Conservation (phyloP, 768 basidiomycete genomes). For the Xerocomus spinulosus region DNA sequence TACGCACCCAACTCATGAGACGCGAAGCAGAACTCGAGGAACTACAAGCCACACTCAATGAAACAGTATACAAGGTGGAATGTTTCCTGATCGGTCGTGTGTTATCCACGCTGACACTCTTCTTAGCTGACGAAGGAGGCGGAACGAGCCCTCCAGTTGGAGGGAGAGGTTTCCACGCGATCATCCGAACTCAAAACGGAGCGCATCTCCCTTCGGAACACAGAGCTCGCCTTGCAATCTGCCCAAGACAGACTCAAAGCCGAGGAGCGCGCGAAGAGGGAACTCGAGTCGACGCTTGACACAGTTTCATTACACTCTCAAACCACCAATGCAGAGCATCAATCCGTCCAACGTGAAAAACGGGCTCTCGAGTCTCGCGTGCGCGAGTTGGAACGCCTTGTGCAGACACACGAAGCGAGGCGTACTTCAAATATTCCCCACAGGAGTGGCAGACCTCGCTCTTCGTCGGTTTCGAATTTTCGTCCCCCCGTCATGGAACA, state of each 20-base stretch:
- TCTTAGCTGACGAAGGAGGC: constrained; percentile 54
- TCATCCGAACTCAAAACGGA: constrained; percentile 57
- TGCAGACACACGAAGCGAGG: constrained; percentile 35
- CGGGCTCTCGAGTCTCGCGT: constrained; percentile 50
- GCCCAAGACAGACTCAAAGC: constrained; percentile 49
- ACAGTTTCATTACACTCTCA: constrained; percentile 52
- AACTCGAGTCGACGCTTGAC: constrained; percentile 55
- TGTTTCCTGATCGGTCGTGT: background rate
- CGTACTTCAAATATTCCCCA: constrained; percentile 30
- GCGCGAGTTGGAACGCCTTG: constrained; percentile 49
- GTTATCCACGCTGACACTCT: constrained; percentile 4
- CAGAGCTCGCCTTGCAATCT: constrained; percentile 42
- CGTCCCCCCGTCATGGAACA: constrained; percentile 49
- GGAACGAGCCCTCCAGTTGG: constrained; percentile 50
- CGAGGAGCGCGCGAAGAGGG: constrained; percentile 45
- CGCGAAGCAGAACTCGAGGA: constrained; percentile 35
- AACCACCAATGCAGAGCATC: constrained; percentile 36
- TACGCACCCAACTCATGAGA: constrained; percentile 33
- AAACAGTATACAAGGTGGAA: constrained; percentile 36
- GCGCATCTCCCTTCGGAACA: constrained; percentile 48
- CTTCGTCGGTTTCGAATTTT: constrained; percentile 55
- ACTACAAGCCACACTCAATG: constrained; percentile 30
- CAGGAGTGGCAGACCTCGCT: constrained; percentile 43
- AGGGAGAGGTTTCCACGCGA: constrained; percentile 44
- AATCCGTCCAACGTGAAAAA: constrained; percentile 58